phyloP scores from a whole-genome alignment of 768 basidiomycete species.

The Erythrobasidium yunnanense region DNA sequence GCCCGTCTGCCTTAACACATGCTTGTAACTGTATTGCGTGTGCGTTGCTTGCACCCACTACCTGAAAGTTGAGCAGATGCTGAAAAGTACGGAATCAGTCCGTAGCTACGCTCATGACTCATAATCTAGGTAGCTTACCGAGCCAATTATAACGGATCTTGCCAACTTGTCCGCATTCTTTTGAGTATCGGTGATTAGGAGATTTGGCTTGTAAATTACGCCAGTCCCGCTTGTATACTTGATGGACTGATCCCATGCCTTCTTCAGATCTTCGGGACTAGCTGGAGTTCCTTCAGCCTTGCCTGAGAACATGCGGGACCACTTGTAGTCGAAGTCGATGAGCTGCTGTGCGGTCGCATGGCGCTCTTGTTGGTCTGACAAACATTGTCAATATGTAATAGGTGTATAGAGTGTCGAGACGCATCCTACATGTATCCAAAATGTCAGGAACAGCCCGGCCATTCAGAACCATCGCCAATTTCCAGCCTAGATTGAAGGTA shows the following conservation, averaged over 20 bases:
- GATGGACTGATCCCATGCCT: background rate
- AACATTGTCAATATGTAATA: no score
- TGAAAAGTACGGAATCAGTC: slow-evolving; percentile 29
- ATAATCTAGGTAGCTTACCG: slow-evolving; percentile 20
- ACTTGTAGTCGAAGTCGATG: slow-evolving; percentile 59
- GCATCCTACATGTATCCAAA: slow-evolving; percentile 46
- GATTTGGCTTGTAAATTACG: slow-evolving; percentile 47
- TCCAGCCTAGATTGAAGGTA: slow-evolving; percentile 65
- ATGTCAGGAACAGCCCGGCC: slow-evolving; percentile 50
- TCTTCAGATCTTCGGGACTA: slow-evolving; percentile 39
- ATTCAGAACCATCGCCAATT: slow-evolving; percentile 51
- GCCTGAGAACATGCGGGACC: slow-evolving; percentile 54
- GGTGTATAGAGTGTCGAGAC: background rate
- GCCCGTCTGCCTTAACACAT: slow-evolving; percentile 48
- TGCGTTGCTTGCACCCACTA: slow-evolving; percentile 50
- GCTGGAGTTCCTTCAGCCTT: slow-evolving; percentile 49
- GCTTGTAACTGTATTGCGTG: slow-evolving; percentile 52
- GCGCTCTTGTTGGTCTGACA: slow-evolving; percentile 48
- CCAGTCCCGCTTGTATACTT: slow-evolving; percentile 20
- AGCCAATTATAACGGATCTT: slow-evolving; percentile 46
- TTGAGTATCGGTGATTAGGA: slow-evolving; percentile 44
- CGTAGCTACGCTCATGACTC: background rate
- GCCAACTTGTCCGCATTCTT: slow-evolving; percentile 42
- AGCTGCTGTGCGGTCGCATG: slow-evolving; percentile 53
- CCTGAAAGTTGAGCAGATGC: slow-evolving; percentile 49